Conservation (phyloP, 345 rosid genomes). For the Anacardium occidentale region DNA sequence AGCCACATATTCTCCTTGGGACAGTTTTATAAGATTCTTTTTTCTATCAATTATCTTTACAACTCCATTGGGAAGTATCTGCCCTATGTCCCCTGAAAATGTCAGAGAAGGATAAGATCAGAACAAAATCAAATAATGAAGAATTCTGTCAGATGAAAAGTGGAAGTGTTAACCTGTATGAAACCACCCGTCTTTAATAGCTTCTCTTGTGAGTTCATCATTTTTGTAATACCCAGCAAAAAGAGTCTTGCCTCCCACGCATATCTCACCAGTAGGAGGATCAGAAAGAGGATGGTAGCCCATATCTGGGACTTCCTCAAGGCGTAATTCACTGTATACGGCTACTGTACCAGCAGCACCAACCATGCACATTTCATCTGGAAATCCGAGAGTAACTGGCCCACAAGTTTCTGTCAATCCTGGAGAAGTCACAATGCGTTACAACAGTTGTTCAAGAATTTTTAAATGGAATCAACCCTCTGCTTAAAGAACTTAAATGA, state of each 20-base stretch:
- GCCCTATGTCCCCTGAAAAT: constrained; percentile 80
- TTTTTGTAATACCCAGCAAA: constrained; percentile 86
- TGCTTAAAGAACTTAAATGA: constrained; percentile 1
- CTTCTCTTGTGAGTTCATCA: constrained; percentile 70
- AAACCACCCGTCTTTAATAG: constrained; percentile 89
- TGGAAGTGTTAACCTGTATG: constrained; percentile 63
- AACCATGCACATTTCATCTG: constrained; percentile 93
- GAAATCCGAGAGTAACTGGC: constrained; percentile 61
- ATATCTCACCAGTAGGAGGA: constrained; percentile 82
- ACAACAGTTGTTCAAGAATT: not conserved
- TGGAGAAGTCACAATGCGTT: constrained; percentile 27
- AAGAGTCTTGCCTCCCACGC: constrained; percentile 75
- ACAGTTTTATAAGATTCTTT: constrained; percentile 85
- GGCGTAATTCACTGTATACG: constrained; percentile 70
- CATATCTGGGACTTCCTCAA: constrained; percentile 94
- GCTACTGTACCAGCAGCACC: constrained; percentile 71
- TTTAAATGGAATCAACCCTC: constrained; percentile 1
- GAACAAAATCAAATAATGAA: not conserved
- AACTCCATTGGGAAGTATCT: constrained; percentile 72
- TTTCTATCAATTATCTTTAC: constrained; percentile 84
- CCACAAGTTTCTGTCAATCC: constrained; percentile 97
- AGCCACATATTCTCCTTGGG: constrained; percentile 97
- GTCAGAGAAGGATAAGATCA: constrained; percentile 8
- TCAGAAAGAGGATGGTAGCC: constrained; percentile 80
- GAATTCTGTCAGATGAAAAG: not conserved